Base-by-base conservation (phyloP, 139 green algal species). In the Volvox africanus region DNA sequence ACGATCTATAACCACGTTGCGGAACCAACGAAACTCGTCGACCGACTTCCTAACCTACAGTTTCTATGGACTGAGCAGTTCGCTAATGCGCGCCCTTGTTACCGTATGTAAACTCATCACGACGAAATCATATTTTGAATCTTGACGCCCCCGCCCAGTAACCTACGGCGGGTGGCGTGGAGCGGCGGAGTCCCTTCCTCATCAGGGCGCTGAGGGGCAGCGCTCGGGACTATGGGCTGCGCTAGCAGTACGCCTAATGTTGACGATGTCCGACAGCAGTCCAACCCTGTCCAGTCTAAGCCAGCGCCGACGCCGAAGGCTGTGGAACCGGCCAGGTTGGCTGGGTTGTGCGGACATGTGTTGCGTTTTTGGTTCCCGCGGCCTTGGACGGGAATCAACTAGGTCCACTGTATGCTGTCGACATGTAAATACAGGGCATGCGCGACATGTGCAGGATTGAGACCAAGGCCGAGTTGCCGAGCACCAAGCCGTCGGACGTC, bases 401-500 rank as follows among this genome's bases (percentile, higher is more conserved):
- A 21, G 30, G 24, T 78, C 61, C 6, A 18, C 21, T 33, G 1
- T 79, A 79, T 18, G 30, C 71, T 20, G 26, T 79, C 28, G 71
- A 33, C 71, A 79, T 79, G 71, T 81, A 19, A 18, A 24, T 20
- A 24, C 37, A 84, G 62, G 76, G 1, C 11, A 16, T 26, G 76
- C 76, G 36, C 26, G 78, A 17, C 22, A 37, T 67, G 61, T 32
- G 35, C 61, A 91, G 76, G 87, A 37, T 91, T 33, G 87, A 91
- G 73, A 22, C 71, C 13, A 90, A 90, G 50, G 35, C 71, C 2
- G 86, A 90, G 85, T 21, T 73, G 85, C 85, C 85, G 0, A 89
- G 85, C 69, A 90, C 86, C 32, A 83, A 90, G 86, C 86, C 86
- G 50, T 90, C 86, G 55, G 86, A 90, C 55, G 75, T 44, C 44